Conservation (phyloP, 2,329 filamentous ascomycete species). For the Colletotrichum neosansevieriae region DNA sequence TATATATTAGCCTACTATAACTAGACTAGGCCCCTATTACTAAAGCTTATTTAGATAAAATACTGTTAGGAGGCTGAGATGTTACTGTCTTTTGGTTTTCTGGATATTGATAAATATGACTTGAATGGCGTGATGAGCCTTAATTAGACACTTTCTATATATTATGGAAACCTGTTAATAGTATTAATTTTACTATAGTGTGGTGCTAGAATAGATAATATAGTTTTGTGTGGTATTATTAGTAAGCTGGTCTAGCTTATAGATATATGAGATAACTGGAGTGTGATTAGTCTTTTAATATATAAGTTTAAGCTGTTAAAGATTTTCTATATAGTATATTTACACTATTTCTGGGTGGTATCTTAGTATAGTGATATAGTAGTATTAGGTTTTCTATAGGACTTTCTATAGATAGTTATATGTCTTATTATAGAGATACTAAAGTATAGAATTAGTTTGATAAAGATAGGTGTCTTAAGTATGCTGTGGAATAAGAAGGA, state of each 20-base stretch:
- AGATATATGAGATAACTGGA: neutral
- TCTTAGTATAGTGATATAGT: neutral
- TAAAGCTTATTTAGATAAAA: neutral
- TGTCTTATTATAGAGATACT: neutral
- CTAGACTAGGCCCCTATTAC: slow-evolving; percentile 3
- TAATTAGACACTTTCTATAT: neutral
- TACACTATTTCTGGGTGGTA: neutral
- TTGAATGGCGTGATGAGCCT: neutral
- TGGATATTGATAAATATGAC: neutral
- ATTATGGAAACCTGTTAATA: neutral
- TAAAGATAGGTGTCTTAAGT: neutral
- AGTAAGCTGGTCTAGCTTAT: no score
- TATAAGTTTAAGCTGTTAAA: slow-evolving; percentile 4
- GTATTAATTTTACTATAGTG: neutral
- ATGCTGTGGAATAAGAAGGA: neutral
- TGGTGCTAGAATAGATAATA: neutral
- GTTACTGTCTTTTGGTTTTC: neutral
- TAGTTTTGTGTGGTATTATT: neutral
- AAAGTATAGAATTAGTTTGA: slow-evolving; percentile 4
- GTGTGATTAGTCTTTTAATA: neutral
- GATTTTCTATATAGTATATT: slow-evolving; percentile 5
- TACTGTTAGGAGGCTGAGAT: neutral
- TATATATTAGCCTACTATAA: neutral
- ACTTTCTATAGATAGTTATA: neutral
- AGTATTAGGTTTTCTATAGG: neutral